Percentiles rank a stretch among this genome's conserved stretches.
phyloP scores from a whole-genome alignment of 768 basidiomycete genomes.

The Pleurotus djamor region DNA sequence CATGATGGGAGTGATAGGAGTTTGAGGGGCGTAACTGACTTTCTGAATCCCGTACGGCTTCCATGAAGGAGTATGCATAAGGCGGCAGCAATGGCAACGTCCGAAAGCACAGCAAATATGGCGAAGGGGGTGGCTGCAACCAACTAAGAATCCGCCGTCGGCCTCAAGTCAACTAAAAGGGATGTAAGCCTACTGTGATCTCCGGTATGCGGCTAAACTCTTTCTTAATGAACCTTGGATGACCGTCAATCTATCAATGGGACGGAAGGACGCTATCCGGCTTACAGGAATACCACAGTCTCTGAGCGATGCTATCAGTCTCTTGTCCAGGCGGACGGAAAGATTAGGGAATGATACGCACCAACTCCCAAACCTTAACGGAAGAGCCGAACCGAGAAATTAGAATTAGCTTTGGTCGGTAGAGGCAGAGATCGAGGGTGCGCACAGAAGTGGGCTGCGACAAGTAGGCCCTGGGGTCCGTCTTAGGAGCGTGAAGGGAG shows the following conservation, averaged over 20 bases:
- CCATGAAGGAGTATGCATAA: slow-evolving; percentile 9
- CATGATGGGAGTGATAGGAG: neutral
- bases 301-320: neutral
- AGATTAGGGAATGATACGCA: neutral
- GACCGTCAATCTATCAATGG: neutral
- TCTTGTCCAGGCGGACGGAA: neutral
- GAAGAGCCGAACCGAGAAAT: neutral
- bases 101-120: slow-evolving; percentile 9
- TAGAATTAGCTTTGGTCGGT: neutral
- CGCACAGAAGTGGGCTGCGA: slow-evolving; percentile 2
- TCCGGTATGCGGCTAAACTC: slow-evolving; percentile 4
- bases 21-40: neutral
- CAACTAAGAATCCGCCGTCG: neutral
- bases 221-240: slow-evolving; percentile 11
- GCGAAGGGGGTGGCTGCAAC: slow-evolving; percentile 10
- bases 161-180: neutral
- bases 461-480: neutral
- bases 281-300: slow-evolving; percentile 9
- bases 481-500: neutral
- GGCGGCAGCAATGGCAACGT: slow-evolving; percentile 8
- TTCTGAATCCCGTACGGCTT: slow-evolving; percentile 6
- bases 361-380: slow-evolving; percentile 8
- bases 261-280: neutral
- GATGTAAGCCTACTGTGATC: slow-evolving; percentile 6
- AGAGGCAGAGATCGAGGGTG: neutral